phyloP scores from a whole-genome alignment of 2,329 filamentous ascomycete genomes.

The Penicillium sp. region DNA sequence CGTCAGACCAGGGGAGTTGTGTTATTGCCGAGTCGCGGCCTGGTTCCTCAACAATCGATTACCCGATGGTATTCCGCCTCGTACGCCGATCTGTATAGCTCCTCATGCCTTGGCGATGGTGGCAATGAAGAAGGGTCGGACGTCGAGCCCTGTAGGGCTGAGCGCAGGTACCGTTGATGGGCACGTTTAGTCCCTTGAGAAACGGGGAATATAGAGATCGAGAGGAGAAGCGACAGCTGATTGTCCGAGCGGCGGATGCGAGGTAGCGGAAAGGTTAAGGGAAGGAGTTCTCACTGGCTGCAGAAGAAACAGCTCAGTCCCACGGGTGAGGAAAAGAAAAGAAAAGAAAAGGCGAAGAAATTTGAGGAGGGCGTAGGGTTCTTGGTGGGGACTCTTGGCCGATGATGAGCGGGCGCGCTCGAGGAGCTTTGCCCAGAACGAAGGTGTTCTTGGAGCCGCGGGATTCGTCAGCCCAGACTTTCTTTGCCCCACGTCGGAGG shows the following conservation, averaged over 20 bases:
- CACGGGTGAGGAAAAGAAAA: constrained; percentile 3
- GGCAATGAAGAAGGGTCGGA: constrained; percentile 7
- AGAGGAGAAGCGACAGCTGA: neutral
- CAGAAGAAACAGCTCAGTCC: neutral
- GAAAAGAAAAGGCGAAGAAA: constrained; percentile 1
- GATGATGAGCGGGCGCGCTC: constrained; percentile 4
- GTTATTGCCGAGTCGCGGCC: neutral
- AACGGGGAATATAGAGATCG: neutral
- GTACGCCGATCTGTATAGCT: constrained; percentile 16
- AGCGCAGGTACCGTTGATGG: neutral
- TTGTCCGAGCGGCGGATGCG: neutral
- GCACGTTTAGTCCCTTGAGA: neutral
- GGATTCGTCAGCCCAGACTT: constrained; percentile 28
- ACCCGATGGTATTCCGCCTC: constrained; percentile 25
- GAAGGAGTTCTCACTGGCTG: neutral
- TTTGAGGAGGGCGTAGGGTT: constrained; percentile 6
- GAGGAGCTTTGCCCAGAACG: constrained; percentile 18
- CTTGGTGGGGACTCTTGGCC: constrained; percentile 21
- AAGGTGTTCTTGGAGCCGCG: constrained; percentile 17
- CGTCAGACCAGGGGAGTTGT: neutral
- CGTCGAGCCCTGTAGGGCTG: constrained; percentile 19
- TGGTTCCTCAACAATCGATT: constrained; percentile 18
- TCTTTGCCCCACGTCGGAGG: constrained; percentile 19
- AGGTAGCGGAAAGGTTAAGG: neutral
- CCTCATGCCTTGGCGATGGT: constrained; percentile 27